Percentiles rank a stretch among this genome's conserved stretches.
Evolutionary conservation across 148 eudicot genomes (phyloP).

Genomic region (Cornus controversa): DNA sequence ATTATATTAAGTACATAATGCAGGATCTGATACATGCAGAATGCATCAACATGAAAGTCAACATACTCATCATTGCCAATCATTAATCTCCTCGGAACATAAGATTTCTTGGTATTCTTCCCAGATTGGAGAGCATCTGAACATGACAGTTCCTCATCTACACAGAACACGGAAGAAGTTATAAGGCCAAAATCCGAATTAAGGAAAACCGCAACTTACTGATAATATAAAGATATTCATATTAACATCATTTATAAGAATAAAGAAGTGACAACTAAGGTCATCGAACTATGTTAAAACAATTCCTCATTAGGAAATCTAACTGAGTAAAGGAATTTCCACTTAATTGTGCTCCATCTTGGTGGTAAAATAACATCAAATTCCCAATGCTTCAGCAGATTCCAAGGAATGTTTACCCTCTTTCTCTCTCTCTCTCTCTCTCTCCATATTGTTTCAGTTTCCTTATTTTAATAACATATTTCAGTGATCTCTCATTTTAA

Average conservation of each 20-base stretch:
- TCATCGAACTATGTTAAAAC: background rate
- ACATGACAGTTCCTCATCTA: conserved; percentile 59
- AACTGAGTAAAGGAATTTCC: no score
- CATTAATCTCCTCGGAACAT: conserved; percentile 74
- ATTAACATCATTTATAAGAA: background rate
- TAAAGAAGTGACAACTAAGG: background rate
- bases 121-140: conserved; percentile 37
- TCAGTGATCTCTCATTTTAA: background rate
- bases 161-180: conserved; percentile 20
- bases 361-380: no score
- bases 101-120: conserved; percentile 47
- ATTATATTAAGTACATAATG: background rate
- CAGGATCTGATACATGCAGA: background rate
- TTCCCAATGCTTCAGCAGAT: background rate
- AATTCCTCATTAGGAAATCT: no score
- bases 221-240: background rate
- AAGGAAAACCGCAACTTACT: background rate
- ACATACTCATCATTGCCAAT: conserved; percentile 94
- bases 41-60: background rate
- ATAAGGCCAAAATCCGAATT: conserved; percentile 1
- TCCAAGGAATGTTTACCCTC: background rate
- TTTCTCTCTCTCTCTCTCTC: background rate
- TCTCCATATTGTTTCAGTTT: no score
- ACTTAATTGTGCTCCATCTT: no score
- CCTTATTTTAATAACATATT: no score